Conservation (phyloP, 441 rosid genomes). For the Erysimum pusillum region DNA sequence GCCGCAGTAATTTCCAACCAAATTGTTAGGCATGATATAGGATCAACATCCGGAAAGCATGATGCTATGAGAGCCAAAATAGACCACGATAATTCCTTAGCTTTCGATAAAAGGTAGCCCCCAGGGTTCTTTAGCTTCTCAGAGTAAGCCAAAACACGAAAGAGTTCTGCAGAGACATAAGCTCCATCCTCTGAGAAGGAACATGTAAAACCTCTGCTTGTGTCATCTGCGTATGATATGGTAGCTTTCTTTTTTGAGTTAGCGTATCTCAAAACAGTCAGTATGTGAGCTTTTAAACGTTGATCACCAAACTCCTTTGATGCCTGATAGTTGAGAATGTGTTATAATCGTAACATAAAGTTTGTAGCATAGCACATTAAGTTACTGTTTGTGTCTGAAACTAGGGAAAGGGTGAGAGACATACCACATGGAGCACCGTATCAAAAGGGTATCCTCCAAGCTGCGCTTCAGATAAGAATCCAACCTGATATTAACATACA, state of each 20-base stretch:
- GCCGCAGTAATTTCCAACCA: constrained; percentile 99
- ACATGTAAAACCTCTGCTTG: constrained; percentile 57
- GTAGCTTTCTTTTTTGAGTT: constrained; percentile 77
- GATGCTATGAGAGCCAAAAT: constrained; percentile 97
- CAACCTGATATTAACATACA: constrained; percentile 72
- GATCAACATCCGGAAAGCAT: constrained; percentile 92
- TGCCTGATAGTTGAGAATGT: constrained; percentile 66
- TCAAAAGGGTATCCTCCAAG: constrained; percentile 95
- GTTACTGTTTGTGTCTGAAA: constrained; percentile 30
- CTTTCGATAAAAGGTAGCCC: constrained; percentile 82
- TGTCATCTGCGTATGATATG: constrained; percentile 60
- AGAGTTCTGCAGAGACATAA: constrained; percentile 80
- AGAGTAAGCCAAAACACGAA: constrained; percentile 87
- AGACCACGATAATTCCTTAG: constrained; percentile 98
- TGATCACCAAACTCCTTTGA: constrained; percentile 89
- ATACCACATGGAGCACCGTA: constrained; percentile 81
- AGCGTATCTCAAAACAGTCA: constrained; percentile 88
- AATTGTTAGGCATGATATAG: constrained; percentile 86
- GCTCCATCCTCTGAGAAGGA: constrained; percentile 64
- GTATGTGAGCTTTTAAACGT: constrained; percentile 87
- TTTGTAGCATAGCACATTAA: constrained; percentile 25
- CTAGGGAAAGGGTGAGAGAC: constrained; percentile 42
- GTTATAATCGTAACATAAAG: constrained; percentile 34
- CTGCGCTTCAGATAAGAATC: constrained; percentile 97
- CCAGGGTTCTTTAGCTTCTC: constrained; percentile 94